Base-by-base conservation (phyloP, 2,329 filamentous ascomycete genomes). In the Exophiala calicioides region DNA sequence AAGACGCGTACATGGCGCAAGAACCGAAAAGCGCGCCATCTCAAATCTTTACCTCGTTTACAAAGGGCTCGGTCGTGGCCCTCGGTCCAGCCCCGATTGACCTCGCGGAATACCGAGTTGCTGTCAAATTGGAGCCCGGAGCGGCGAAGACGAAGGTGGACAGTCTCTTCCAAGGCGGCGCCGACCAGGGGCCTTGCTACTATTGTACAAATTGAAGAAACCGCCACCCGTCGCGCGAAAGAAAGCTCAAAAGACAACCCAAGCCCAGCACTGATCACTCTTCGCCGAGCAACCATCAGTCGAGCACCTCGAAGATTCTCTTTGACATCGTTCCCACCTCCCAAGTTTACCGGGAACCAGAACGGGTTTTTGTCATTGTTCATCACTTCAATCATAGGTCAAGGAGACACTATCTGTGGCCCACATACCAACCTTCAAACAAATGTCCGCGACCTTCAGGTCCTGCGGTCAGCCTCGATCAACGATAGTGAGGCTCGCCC, bases 231-330 rank as follows among this genome's bases (percentile, higher is more conserved):
- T 40, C 37, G 18, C 9, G 47, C 16, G 20, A 33, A n/a, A 8
- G 35, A 31, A 35, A 44, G 12, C 29, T 9, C 27, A n/a, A 37
- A 44, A 32, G 21, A 24, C 5, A 33, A 16, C 8, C 38, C 23
- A 29, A 57, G 55, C 38, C 57, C 57, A 27, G 57, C 55, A 5
- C 56, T 59, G 55, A 59, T 59, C 12, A 58, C 53, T n/a, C 49
- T 59, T 15, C 57, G 55, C 4, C 53, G 57, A 2, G 57, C 57
- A 9, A 57, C 53, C 5, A 47, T 47, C n/a, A 27, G 32, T 7
- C 24, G 36, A 20, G 37, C 49, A 24, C 41, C 33, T 2, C 36
- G 37, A 42, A 44, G 33, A 15, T 45, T 39, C 19, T 49, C 52
- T 18, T 45, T 58, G 26, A 57, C 57, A 6, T 53, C 51, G 15